Evolutionary conservation across 805 yeast genomes (phyloP), one percentile per base, ranked within the genome.

Genomic region (Saccharomycopsis fodiens): DNA sequence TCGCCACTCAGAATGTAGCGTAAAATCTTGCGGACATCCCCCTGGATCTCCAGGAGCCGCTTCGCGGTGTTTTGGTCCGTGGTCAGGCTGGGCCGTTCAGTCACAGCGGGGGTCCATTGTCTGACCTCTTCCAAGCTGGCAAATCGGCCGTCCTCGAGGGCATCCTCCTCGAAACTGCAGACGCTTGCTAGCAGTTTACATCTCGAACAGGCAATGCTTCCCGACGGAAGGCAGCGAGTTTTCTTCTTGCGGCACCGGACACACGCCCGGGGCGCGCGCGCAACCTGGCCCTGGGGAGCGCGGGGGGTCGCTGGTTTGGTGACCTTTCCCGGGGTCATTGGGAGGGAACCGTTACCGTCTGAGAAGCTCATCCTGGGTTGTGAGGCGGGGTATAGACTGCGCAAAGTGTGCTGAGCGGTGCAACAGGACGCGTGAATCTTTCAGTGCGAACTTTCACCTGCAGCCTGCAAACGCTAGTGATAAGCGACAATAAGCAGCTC

Each of bases 131-230:
- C 48, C 7, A 45, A 35, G n/a, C 41, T 15, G 29, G 19, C 31
- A 30, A 44, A 37, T 19, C 19, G 15, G 15, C 52, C 53, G 5
- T 47, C 17, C 6, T 31, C 23, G 8, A 54, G 35, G 3, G 46
- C 46, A 17, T 58, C 63, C 27, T 52, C 58, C 46, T 64, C 74
- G 52, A 75, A 70, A 4, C 77, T 72, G 52, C 81, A 76, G 6
- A 52, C 49, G 20, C 59, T 56, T 15, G 61, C 64, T 41, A 73
- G 55, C 20, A 70, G 68, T 0, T 63, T 54, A 51, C 81, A 76
- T 17, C 80, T 56, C 12, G 73, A 58, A 55, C 81, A 76, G 7
- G 70, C 64, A 3, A 61, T 56, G 3, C 17, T 20, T 12, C 15
- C 20, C 19, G 21, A 16, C 46, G 72, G 61, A 52, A 74, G 66